phyloP scores from a whole-genome alignment of 1,284 basidiomycete genomes.

The Moesziomyces parantarcticus region DNA sequence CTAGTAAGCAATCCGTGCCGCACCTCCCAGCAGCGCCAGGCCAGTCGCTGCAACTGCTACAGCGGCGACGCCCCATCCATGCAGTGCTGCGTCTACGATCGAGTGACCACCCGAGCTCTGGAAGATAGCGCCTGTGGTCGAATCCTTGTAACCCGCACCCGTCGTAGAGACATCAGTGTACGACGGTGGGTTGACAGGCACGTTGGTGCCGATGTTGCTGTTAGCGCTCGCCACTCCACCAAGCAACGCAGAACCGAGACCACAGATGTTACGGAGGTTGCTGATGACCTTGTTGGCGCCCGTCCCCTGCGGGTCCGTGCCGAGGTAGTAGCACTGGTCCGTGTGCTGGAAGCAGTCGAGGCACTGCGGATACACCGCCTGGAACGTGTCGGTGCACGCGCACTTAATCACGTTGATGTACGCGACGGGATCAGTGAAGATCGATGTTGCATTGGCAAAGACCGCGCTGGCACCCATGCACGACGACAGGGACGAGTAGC shows the following conservation, averaged over 20 bases:
- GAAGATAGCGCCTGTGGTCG: constrained; percentile 48
- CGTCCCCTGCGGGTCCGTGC: constrained; percentile 57
- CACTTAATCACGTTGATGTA: constrained; percentile 73
- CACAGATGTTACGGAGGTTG: constrained; percentile 58
- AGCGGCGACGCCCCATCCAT: constrained; percentile 8
- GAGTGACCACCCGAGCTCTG: constrained; percentile 16
- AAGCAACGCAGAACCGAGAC: constrained; percentile 45
- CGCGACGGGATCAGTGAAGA: constrained; percentile 55
- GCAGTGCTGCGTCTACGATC: constrained; percentile 17
- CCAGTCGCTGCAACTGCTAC: constrained; percentile 8
- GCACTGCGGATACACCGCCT: constrained; percentile 76
- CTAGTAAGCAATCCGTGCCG: constrained; percentile 11
- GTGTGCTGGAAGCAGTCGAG: constrained; percentile 72
- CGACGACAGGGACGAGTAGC: constrained; percentile 47
- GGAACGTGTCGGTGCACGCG: constrained; percentile 77
- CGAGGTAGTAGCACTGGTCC: constrained; percentile 53
- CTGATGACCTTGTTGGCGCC: constrained; percentile 45
- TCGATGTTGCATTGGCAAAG: constrained; percentile 51
- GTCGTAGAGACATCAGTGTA: constrained; percentile 51
- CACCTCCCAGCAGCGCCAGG: constrained; percentile 20
- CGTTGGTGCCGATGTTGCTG: constrained; percentile 22
- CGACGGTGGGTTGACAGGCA: constrained; percentile 12
- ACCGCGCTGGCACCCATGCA: constrained; percentile 54
- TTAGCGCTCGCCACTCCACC: constrained; percentile 52
- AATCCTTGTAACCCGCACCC: constrained; percentile 40